These are phyloP conservation scores for Jacaranda mimosifolia DNA, from an alignment of 257 asterid species.

Conservation along the genomic window DNA sequence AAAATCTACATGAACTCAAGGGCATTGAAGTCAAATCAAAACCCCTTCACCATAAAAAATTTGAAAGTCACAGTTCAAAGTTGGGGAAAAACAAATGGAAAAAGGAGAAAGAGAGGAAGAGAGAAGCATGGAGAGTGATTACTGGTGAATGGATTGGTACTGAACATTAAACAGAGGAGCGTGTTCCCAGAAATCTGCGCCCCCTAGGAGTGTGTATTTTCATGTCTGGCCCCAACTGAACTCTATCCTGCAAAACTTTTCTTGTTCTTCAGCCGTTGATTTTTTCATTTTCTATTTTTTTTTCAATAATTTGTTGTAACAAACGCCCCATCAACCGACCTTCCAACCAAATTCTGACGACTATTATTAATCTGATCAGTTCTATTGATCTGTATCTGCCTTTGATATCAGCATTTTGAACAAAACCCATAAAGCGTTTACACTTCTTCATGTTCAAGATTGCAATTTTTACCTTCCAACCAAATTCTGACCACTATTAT, in stretches of 20 bases:
- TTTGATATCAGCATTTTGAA: slow-evolving; percentile 30
- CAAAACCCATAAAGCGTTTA: slow-evolving; percentile 7
- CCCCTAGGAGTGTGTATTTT: slow-evolving; percentile 43
- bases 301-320: slow-evolving; percentile 53
- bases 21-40: slow-evolving; percentile 27
- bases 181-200: slow-evolving; percentile 59
- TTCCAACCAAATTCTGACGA: slow-evolving; percentile 51
- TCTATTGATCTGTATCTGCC: slow-evolving; percentile 37
- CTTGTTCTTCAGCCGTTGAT: slow-evolving; percentile 36
- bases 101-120: not conserved
- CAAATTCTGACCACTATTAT: slow-evolving; percentile 46
- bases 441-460: slow-evolving; percentile 31
- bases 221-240: slow-evolving; percentile 47
- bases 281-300: slow-evolving; percentile 35
- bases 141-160: slow-evolving; percentile 40
- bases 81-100: not conserved
- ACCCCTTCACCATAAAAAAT: slow-evolving; percentile 23
- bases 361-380: slow-evolving; percentile 43
- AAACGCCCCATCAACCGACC: slow-evolving; percentile 53
- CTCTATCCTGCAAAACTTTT: no score
- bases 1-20: not conserved
- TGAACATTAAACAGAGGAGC: slow-evolving; percentile 57
- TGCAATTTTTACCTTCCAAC: slow-evolving; percentile 49
- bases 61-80: slow-evolving; percentile 35
- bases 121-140: slow-evolving; percentile 43